Evolutionary conservation across 2,329 filamentous ascomycete species (phyloP), one percentile per base, ranked within the genome.

Genomic region (Aspergillus neoniger): DNA sequence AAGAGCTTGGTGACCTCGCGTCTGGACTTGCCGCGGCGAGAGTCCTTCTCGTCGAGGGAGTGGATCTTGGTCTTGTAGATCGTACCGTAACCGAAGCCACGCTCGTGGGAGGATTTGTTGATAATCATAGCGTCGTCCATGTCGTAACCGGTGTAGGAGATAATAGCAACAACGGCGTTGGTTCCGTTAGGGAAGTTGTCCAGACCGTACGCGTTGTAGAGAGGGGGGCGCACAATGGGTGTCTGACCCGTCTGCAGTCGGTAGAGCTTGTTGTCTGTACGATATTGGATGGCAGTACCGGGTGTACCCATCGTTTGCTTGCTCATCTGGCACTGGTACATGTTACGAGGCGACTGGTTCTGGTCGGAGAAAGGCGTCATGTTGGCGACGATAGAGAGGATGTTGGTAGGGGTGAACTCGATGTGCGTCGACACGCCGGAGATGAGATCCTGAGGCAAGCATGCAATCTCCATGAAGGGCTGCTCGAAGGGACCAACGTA

Each of bases 111-210:
- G 19, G 92, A 96, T 77, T 98, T 98, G 83, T 98, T 98, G 74
- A 99, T 83, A 74, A 99, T 98, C 94, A 98, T 98, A 74, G 95
- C 95, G 80, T 99, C 95, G 83, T 99, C 95, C 95, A 99, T 99
- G 83, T 99, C 95, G 79, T 98, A 99, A 55, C 94, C 95, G 2
- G 94, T 98, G 77, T 99, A 99, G 0, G 94, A 97, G 65, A 99
- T 96, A 76, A 99, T 96, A 61, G 95, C 95, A 60, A 99, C 95
- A 41, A 98, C 88, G 8, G 92, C 92, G 71, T 99, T 99, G 71
- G 88, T 93, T 28, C 95, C 95, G 74, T 98, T 97, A 57, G 95
- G 95, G 77, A 97, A 99, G 78, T 98, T 98, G 80, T 99, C 95
- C 62, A 98, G 88, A 19, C 94, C 95, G 72, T 99, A 99, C 19